Evolutionary conservation across 2,329 filamentous ascomycete species (phyloP), one percentile per base, ranked within the genome.

Genomic region (Ilyonectria robusta): DNA sequence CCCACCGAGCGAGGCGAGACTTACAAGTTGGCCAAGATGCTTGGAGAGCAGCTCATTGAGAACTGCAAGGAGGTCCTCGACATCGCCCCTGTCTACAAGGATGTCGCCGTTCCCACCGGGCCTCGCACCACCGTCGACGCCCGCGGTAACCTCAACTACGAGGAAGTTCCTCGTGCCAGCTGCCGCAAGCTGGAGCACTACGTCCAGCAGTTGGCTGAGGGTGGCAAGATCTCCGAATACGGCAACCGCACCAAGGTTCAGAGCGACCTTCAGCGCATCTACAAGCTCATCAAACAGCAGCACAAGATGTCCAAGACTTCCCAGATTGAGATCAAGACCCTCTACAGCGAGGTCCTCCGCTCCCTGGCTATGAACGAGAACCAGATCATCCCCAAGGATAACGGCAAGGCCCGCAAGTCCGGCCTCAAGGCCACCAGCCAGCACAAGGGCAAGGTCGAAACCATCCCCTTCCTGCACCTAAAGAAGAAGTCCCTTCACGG

Each of bases 121-220:
- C 96, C 96, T 42, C 92, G 94, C 72, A 97, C 97, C 13, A 94
- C 91, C n/a, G 91, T 99, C 57, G 95, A 98, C 79, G 90, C 92
- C 62, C 93, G 94, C 59, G 96, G 96, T 68, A 97, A 97, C 83
- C 90, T 99, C 79, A 93, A 93, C 77, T 99, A 97, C 79, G 88
- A 95, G 78, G 96, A 99, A 81, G 88, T 92, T 8, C 93, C 95
- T 61, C 90, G 96, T 61, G 87, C 93, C 37, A 97, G 94, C 79
- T 96, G 95, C 80, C 92, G 96, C 76, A 99, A 99, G 84, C 89
- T 99, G 50, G 96, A 99, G 84, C 95, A 98, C 81, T 99, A 99
- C 77, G 96, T 99, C 56, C 94, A 94, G 78, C 94, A 98, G 81
- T 98, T 99, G 96, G 95, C 95, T 10, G 95, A 98, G 75, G 96